Conservation (phyloP, 2,329 filamentous ascomycete genomes). For the Fusarium sp. region DNA sequence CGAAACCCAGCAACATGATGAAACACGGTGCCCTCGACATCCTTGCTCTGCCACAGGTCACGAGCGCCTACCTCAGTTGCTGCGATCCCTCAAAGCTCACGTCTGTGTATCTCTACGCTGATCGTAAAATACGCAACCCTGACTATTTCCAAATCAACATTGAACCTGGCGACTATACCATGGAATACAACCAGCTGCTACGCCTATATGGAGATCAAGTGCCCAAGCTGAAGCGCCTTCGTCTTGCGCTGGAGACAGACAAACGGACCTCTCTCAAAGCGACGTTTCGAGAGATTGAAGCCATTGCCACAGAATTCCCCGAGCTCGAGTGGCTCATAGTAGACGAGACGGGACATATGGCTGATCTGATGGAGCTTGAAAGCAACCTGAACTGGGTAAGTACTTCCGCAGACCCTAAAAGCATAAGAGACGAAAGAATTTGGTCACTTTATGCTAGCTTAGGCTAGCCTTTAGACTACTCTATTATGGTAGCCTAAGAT, state of each 20-base stretch:
- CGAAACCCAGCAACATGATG: background rate
- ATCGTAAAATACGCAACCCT: background rate
- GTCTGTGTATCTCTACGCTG: background rate
- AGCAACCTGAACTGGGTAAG: background rate
- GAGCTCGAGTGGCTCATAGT: background rate
- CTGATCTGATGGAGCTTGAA: background rate
- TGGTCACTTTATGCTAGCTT: too few relatives aligned
- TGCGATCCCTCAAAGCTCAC: background rate
- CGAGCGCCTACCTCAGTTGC: background rate
- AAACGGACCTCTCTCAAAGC: accelerated
- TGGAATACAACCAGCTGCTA: background rate
- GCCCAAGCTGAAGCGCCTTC: background rate
- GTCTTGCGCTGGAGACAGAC: background rate
- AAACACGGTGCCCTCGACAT: background rate
- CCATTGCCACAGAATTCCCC: background rate
- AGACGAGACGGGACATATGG: too few relatives aligned
- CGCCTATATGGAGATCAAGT: background rate
- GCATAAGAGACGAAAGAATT: too few relatives aligned
- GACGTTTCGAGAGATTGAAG: background rate
- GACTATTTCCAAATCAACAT: background rate
- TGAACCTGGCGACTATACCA: background rate
- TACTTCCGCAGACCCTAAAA: background rate
- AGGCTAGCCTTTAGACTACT: too few relatives aligned
- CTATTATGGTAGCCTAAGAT: too few relatives aligned
- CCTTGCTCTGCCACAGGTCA: accelerated